Percentiles rank a stretch among this genome's conserved stretches.
These are phyloP conservation scores for Fusarium sp. DNA, from an alignment of 2,329 filamentous ascomycete genomes.

Conservation along the genomic window DNA sequence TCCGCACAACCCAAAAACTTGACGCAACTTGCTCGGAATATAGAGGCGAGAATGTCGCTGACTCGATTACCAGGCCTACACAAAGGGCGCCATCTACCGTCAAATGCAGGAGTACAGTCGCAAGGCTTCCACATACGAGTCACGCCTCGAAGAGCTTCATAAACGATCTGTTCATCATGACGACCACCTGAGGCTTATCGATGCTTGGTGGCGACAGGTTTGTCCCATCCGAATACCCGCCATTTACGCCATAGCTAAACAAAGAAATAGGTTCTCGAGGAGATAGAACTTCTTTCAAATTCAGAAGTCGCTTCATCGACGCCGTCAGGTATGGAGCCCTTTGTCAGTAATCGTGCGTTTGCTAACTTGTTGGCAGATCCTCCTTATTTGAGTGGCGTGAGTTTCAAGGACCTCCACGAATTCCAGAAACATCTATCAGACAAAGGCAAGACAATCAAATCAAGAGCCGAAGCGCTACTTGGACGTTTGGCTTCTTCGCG, in stretches of 20 bases:
- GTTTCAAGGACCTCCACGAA: conserved; percentile 74
- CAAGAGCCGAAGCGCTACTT: conserved; percentile 79
- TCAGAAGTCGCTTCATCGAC: conserved; percentile 53
- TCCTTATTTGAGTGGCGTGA: conserved; percentile 69
- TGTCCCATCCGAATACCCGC: conserved; percentile 45
- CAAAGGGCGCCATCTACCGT: conserved; percentile 93
- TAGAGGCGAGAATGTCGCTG: conserved; percentile 43
- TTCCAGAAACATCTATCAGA: conserved; percentile 86
- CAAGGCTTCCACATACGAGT: conserved; percentile 84
- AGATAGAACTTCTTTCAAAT: conserved; percentile 71
- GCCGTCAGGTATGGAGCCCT: conserved; percentile 45
- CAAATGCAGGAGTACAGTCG: conserved; percentile 99
- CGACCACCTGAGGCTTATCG: conserved; percentile 90
- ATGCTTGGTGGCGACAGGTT: conserved; percentile 96
- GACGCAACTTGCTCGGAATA: conserved; percentile 42
- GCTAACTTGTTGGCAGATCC: conserved; percentile 59
- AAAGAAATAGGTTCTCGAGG: conserved; percentile 68
- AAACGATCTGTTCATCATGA: conserved; percentile 87
- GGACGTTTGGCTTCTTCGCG: conserved; percentile 64
- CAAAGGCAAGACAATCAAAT: conserved; percentile 81
- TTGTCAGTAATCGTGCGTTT: conserved; percentile 4
- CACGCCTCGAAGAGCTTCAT: conserved; percentile 82
- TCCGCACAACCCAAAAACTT: conserved; percentile 34
- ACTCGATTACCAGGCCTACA: conserved; percentile 54
- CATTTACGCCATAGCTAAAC: conserved; percentile 25